phyloP scores from a whole-genome alignment of 352 stramenopile genomes.

The Globisporangium irregulare region DNA sequence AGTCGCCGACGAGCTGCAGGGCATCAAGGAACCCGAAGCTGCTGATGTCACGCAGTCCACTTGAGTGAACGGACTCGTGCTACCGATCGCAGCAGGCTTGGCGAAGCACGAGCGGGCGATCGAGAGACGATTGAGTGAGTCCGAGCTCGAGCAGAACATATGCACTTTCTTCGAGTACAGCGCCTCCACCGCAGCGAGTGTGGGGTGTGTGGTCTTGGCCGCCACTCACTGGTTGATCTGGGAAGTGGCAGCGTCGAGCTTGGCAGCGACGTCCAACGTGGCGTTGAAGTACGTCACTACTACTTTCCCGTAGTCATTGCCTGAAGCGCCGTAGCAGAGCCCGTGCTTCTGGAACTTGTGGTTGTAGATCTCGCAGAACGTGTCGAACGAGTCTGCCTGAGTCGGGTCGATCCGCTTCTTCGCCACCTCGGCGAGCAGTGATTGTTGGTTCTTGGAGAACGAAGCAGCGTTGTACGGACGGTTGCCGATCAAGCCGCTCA shows the following conservation, averaged over 20 bases:
- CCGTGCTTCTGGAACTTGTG: conserved; percentile 7
- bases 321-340: neutral
- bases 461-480: too few species aligned
- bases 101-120: conserved; percentile 64
- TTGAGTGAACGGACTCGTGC: conserved; percentile 4
- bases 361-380: conserved; percentile 40
- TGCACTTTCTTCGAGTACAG: conserved; percentile 63
- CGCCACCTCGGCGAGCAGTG: too few species aligned
- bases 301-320: conserved; percentile 30
- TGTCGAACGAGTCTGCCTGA: conserved; percentile 42
- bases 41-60: conserved; percentile 11
- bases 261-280: conserved; percentile 44
- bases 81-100: conserved; percentile 21
- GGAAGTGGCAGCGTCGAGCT: conserved; percentile 30
- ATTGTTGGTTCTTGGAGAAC: too few species aligned
- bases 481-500: too few species aligned
- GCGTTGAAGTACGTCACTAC: conserved; percentile 60
- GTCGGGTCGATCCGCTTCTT: conserved; percentile 34
- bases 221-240: conserved; percentile 59
- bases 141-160: conserved; percentile 56
- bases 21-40: neutral
- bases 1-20: neutral
- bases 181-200: conserved; percentile 33
- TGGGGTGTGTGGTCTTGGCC: conserved; percentile 13
- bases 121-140: conserved; percentile 58